Conservation (phyloP, 2,329 filamentous ascomycete species). For the Cladorrhinum sp. region DNA sequence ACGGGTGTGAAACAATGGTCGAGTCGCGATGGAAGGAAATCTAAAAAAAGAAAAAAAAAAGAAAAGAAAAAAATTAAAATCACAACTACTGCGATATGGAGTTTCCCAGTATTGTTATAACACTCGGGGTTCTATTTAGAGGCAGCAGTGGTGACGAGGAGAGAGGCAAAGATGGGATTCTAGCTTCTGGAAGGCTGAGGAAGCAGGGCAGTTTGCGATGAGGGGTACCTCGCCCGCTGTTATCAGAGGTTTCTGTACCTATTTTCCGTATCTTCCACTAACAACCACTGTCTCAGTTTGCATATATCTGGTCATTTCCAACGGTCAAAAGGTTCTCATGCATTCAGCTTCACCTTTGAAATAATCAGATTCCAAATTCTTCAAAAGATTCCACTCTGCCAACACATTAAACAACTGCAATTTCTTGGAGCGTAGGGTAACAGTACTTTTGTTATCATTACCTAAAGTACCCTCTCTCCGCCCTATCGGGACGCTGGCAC, state of each 20-base stretch:
- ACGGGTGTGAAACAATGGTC: background rate
- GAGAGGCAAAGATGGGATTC: slow-evolving; percentile 2
- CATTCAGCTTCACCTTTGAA: background rate
- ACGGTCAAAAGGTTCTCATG: background rate
- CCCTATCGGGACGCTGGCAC: slow-evolving; percentile 4
- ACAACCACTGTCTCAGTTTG: background rate
- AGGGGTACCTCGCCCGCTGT: slow-evolving; percentile 3
- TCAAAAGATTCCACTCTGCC: background rate
- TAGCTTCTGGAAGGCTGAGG: slow-evolving; percentile 21
- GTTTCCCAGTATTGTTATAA: background rate
- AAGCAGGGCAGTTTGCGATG: slow-evolving; percentile 8
- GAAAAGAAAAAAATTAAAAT: background rate
- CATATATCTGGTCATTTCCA: background rate
- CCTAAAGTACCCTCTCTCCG: background rate
- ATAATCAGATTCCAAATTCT: background rate
- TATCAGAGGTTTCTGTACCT: slow-evolving; percentile 6
- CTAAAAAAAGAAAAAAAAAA: background rate
- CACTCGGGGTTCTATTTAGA: background rate
- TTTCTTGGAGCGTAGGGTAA: background rate
- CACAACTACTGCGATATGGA: too few species aligned
- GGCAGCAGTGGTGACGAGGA: slow-evolving; percentile 25
- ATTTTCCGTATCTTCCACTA: background rate
- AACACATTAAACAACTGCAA: background rate
- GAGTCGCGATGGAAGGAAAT: background rate
- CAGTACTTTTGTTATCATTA: slow-evolving; percentile 7